Base-by-base conservation (phyloP, 345 rosid species). In the Eucalyptus regnans region DNA sequence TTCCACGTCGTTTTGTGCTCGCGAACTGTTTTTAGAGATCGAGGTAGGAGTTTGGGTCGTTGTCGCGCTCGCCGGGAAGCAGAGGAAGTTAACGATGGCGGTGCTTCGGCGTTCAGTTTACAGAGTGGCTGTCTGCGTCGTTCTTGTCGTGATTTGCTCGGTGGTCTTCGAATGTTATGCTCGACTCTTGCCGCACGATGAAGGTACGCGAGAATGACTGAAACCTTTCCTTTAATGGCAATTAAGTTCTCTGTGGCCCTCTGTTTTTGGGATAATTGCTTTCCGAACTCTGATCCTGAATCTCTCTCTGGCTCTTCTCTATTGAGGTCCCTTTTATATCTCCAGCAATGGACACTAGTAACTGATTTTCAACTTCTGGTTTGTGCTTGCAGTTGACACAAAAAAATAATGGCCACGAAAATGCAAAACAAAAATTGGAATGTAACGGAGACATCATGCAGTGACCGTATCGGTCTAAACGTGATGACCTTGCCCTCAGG, bases 121-220 rank as follows among this genome's bases (percentile, higher is more conserved):
- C 41, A 41, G 41, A 41, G 41, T 41, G 41, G 41, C 41, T 41
- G 41, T 41, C 41, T 41, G 41, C 41, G 41, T 41, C 41, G 41
- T 41, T 41, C 41, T 41, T 41, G 41, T 41, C 41, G 41, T 41
- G 41, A 41, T 41, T 41, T 41, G 41, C 41, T 41, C 41, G 41
- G 41, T 41, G 41, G 41, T 41, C 41, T 41, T 41, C 41, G 41
- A 41, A 41, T 41, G 41, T 41, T 41, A 41, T 41, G 41, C 41
- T 41, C 41, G 41, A 41, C 41, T 44, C 51, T 89, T 95, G 87
- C 95, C 96, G 14, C 90, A 50, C 3, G 94, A 92, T n/a, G 97
- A 95, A 95, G 97, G 97, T 95, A 62, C 29, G 37, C 33, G 54
- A 29, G 33, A 29, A 62, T 4, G 9, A 29, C 71, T 29, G 50